Conservation (phyloP, 352 stramenopile species). For the Peronospora belbahrii region DNA sequence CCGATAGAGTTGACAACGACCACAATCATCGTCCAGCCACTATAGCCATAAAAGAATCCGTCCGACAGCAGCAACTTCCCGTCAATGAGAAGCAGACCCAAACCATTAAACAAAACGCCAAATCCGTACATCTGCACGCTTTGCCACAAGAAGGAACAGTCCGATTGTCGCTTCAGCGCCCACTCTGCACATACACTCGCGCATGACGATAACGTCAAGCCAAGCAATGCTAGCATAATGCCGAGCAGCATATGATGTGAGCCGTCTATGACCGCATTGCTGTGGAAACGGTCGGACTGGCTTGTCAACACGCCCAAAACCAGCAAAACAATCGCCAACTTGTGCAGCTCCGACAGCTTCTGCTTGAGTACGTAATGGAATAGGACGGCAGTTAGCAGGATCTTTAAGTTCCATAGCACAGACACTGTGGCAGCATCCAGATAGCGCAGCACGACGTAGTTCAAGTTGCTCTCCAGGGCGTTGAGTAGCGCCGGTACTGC, state of each 20-base stretch:
- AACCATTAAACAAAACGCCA: constrained; percentile 66
- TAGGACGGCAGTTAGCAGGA: constrained; percentile 72
- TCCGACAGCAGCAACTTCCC: constrained; percentile 4
- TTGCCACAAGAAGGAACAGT: constrained; percentile 74
- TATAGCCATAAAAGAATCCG: constrained; percentile 77
- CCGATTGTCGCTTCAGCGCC: constrained; percentile 64
- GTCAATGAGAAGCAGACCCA: constrained; percentile 44
- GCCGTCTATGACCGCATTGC: not conserved
- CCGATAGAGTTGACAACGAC: constrained; percentile 70
- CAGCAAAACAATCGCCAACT: constrained; percentile 63
- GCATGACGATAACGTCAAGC: constrained; percentile 72
- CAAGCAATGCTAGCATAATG: constrained; percentile 49
- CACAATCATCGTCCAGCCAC: constrained; percentile 57
- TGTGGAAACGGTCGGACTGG: constrained; percentile 46
- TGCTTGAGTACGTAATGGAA: constrained; percentile 75
- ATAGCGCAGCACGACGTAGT: constrained; percentile 77
- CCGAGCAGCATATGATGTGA: constrained; percentile 29
- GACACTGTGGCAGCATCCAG: constrained; percentile 76
- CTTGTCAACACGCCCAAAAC: constrained; percentile 77
- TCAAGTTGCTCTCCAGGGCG: constrained; percentile 82
- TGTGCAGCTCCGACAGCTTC: constrained; percentile 55
- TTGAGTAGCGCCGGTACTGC: constrained; percentile 70
- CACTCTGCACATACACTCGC: constrained; percentile 83
- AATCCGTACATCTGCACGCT: constrained; percentile 70
- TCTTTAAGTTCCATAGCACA: constrained; percentile 86